Base-by-base conservation (phyloP, 225 moss, liverwort and hornwort species). In the Takakia lepidozioides region DNA sequence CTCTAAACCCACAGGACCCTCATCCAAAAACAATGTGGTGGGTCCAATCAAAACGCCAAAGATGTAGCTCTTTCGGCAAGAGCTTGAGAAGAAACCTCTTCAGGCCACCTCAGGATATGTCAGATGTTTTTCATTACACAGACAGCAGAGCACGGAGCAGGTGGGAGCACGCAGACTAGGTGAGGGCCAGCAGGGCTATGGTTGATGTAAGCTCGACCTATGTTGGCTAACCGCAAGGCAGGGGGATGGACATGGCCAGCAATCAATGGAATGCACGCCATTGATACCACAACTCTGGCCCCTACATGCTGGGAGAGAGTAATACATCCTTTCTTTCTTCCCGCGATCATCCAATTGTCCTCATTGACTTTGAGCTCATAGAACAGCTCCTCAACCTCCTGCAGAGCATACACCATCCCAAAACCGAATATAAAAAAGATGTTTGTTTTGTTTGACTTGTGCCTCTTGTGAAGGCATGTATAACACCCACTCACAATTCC, bases 211-310 rank as follows among this genome's bases (percentile, higher is more conserved):
- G 91, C 85, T 59, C 78, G 83, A 59, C 85, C 76, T 54, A 99
- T 85, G 66, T 83, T 79, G 56, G 56, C 85, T 61, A 99, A 67
- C 65, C 65, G 82, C 72, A 99, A 70, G 52, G 86, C 82, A 61
- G 98, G 98, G 24, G 98, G 98, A 49, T 91, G 98, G 18, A 99
- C 81, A 74, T 99, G 98, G 43, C 98, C 98, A 20, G 98, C 87
- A 36, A 87, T 64, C 49, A 99, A 68, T 19, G 98, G 91, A 39
- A 99, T 91, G 65, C 98, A 99, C 19, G 87, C 83, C 87, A 99
- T 91, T 45, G 91, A 85, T 44, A 99, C 65, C 8, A 87, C 78
- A 40, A 79, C 69, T 51, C 85, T 82, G 16, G 91, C 77, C 54
- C 78, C 85, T 65, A 78, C 63, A 68, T 57, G 69, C 41, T 67